phyloP scores from a whole-genome alignment of 495 filamentous ascomycete species.

The Neurospora pannonica region DNA sequence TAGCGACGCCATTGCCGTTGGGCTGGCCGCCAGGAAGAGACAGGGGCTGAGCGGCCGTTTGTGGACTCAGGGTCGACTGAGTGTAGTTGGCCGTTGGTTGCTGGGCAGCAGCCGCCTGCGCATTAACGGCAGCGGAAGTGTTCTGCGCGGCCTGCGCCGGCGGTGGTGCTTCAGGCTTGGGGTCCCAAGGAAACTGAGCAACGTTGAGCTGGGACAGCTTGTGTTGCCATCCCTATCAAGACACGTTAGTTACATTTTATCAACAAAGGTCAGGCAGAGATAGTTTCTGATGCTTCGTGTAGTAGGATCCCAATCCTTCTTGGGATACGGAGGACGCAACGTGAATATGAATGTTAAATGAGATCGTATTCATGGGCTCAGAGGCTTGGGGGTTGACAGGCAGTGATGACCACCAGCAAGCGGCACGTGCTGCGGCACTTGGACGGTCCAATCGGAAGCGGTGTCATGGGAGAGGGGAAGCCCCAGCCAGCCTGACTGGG shows the following conservation, averaged over 20 bases:
- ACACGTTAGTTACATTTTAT: slow-evolving; percentile 5
- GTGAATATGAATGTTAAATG: not conserved
- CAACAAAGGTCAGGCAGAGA: not conserved
- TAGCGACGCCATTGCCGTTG: slow-evolving; percentile 36
- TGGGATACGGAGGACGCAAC: not conserved
- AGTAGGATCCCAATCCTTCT: not conserved
- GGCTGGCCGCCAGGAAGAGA: slow-evolving; percentile 25
- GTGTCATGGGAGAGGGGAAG: slow-evolving; percentile 6
- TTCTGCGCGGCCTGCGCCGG: slow-evolving; percentile 22
- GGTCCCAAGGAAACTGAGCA: slow-evolving; percentile 94
- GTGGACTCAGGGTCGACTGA: slow-evolving; percentile 26
- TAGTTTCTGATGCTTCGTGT: not conserved
- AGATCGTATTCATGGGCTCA: not conserved
- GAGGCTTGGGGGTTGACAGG: not conserved
- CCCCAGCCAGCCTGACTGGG: slow-evolving; percentile 6
- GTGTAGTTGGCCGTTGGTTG: slow-evolving; percentile 25
- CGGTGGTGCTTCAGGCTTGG: slow-evolving; percentile 47
- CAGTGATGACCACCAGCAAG: slow-evolving; percentile 1
- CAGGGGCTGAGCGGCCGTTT: slow-evolving; percentile 28
- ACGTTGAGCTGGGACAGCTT: slow-evolving; percentile 75
- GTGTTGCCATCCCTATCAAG: slow-evolving; percentile 77
- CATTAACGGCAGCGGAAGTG: slow-evolving; percentile 31
- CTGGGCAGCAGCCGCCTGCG: slow-evolving; percentile 27
- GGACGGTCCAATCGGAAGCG: slow-evolving; percentile 19
- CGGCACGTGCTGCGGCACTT: slow-evolving; percentile 19